Percentiles rank a stretch among this genome's conserved stretches.
Conservation (phyloP, 2,329 filamentous ascomycete species). For the Triangularia setosa region DNA sequence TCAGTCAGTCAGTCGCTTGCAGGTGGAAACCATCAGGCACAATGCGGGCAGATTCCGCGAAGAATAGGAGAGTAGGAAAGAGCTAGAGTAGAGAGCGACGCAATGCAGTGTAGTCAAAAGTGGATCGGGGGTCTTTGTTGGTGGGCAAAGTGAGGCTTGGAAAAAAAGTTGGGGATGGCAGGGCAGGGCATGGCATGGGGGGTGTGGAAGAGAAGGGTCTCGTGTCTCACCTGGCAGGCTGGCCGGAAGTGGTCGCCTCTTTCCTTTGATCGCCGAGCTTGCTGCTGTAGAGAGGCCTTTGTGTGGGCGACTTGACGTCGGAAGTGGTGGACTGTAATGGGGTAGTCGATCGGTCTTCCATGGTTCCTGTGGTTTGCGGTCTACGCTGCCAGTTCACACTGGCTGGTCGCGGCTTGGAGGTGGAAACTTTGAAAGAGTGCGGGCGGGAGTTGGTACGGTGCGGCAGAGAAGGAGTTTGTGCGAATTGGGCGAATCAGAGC, state of each 20-base stretch:
- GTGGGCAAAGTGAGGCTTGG: not conserved
- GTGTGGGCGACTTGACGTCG: slow-evolving; percentile 25
- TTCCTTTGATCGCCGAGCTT: slow-evolving; percentile 30
- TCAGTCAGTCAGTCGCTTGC: not conserved
- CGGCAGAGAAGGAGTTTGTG: slow-evolving; percentile 27
- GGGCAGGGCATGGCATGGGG: slow-evolving; percentile 11
- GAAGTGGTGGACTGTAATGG: slow-evolving; percentile 21
- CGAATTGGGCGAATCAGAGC: slow-evolving; percentile 27
- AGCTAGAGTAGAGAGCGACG: not conserved
- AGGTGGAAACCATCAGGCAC: not conserved
- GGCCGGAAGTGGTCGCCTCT: slow-evolving; percentile 24
- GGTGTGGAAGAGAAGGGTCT: slow-evolving; percentile 23
- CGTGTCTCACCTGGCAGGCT: slow-evolving; percentile 34
- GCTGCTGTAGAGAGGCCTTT: slow-evolving; percentile 31
- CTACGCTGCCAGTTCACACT: slow-evolving; percentile 17
- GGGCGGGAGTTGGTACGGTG: slow-evolving; percentile 26
- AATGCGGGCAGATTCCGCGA: not conserved
- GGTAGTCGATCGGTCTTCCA: slow-evolving; percentile 29
- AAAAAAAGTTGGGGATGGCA: slow-evolving; percentile 15
- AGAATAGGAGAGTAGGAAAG: not conserved
- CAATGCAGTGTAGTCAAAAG: not conserved
- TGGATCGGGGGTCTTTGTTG: not conserved
- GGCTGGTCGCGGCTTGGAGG: slow-evolving; percentile 20
- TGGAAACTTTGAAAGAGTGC: slow-evolving; percentile 27
- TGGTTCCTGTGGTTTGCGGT: slow-evolving; percentile 22